Percentiles rank a stretch among this genome's conserved stretches.
phyloP scores from a whole-genome alignment of 306 rosid species.

The Biancaea sappan region DNA sequence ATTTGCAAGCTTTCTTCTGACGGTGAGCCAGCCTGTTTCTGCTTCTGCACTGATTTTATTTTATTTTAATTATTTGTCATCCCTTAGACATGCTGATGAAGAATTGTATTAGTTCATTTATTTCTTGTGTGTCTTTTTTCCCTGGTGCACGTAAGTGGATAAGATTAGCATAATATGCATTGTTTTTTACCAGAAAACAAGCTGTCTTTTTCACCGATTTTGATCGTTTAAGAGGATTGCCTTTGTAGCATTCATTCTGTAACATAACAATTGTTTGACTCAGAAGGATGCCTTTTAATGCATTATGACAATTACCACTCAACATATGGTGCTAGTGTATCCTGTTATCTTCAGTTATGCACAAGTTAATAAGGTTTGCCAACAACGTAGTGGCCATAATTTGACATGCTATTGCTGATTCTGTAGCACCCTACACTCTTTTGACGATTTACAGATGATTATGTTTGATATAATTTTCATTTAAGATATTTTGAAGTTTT shows the following conservation, averaged over 20 bases:
- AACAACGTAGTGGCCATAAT: neutral
- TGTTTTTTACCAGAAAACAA: neutral
- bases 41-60: neutral
- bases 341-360: neutral
- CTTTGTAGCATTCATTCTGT: neutral
- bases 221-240: neutral
- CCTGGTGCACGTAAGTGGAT: neutral
- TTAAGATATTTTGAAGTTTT: neutral
- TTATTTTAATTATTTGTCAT: constrained; percentile 26
- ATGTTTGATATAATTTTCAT: neutral
- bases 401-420: constrained; percentile 2
- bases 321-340: neutral
- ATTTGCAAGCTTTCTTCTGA: constrained; percentile 92
- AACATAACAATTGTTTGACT: neutral
- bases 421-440: neutral
- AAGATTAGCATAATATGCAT: neutral
- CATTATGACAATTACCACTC: neutral
- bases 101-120: neutral
- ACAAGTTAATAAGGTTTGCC: neutral
- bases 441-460: neutral
- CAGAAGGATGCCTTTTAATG: neutral
- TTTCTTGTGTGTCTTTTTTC: neutral
- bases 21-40: constrained; percentile 58
- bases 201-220: constrained; percentile 14
- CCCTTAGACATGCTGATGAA: neutral